A percentile compares a stretch with the other conserved stretches of the same genome.
phyloP scores from a whole-genome alignment of 116 monocot genomes.

The Cymodocea nodosa region DNA sequence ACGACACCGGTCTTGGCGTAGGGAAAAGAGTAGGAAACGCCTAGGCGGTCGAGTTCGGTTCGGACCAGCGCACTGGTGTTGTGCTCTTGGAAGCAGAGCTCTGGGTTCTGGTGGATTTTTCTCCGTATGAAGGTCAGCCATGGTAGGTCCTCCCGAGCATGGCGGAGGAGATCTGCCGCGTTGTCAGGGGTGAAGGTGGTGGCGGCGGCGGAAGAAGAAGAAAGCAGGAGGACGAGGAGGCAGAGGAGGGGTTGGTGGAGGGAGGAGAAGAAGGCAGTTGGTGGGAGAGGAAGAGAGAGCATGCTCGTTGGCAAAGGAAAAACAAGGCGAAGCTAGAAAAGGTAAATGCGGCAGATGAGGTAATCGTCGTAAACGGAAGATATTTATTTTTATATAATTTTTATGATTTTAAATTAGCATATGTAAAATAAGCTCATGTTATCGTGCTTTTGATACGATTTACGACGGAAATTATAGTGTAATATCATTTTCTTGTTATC shows the following conservation, averaged over 20 bases:
- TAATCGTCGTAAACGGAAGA: too few species aligned
- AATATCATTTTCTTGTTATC: too few species aligned
- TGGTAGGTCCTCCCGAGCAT: conserved; percentile 23
- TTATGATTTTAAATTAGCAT: too few species aligned
- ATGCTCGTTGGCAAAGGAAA: too few species aligned
- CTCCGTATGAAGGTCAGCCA: conserved; percentile 48
- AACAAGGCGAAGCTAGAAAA: too few species aligned
- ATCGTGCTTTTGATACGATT: too few species aligned
- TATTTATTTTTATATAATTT: too few species aligned
- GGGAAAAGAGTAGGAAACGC: conserved; percentile 52
- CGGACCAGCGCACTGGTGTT: conserved; percentile 73
- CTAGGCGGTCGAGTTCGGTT: conserved; percentile 46
- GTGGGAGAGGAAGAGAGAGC: neutral
- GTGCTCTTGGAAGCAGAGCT: conserved; percentile 75
- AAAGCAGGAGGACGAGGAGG: neutral
- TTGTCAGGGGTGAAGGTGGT: conserved; percentile 1
- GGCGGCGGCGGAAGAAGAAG: conserved; percentile 4
- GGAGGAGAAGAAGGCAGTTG: neutral
- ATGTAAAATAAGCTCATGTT: too few species aligned
- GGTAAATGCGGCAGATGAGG: too few species aligned
- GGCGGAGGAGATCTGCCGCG: conserved; percentile 30
- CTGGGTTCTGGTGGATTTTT: conserved; percentile 54
- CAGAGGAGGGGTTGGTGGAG: neutral
- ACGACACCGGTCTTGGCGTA: conserved; percentile 63
- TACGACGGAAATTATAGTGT: too few species aligned